Conservation (phyloP, 2,329 filamentous ascomycete species). For the Emergomyces pasteurianus region DNA sequence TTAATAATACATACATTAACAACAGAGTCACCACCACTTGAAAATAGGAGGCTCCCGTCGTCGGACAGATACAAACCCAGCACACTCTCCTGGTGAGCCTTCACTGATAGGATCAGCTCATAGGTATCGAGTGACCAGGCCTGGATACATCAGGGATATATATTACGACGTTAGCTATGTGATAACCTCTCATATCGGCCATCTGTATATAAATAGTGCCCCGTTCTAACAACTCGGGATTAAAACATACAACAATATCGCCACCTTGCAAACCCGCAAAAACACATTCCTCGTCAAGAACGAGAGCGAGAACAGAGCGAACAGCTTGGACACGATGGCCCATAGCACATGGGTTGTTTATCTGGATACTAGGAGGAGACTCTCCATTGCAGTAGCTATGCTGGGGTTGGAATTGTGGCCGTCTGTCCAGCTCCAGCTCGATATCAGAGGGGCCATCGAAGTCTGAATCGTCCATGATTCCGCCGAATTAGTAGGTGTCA, state of each 20-base stretch:
- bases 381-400: constrained; percentile 1
- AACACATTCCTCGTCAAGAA: constrained; percentile 66
- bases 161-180: background rate
- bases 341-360: constrained; percentile 25
- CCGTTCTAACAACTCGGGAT: background rate
- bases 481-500: background rate
- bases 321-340: constrained; percentile 32
- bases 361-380: constrained; percentile 8
- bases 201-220: constrained; percentile 4
- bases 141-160: constrained; percentile 17
- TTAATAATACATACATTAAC: constrained; percentile 56
- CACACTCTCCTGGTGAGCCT: constrained; percentile 85
- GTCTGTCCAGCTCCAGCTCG: constrained; percentile 10
- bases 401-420: constrained; percentile 11
- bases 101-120: constrained; percentile 63
- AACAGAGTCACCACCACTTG: constrained; percentile 83
- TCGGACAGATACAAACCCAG: constrained; percentile 71
- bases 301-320: constrained; percentile 54
- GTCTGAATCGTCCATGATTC: constrained; percentile 12
- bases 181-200: constrained; percentile 5
- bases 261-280: constrained; percentile 90
- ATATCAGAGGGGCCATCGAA: constrained; percentile 24
- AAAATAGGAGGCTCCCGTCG: constrained; percentile 68
- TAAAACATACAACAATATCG: constrained; percentile 58
- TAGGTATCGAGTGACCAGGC: constrained; percentile 85